Base-by-base conservation (phyloP, 768 basidiomycete species). In the Boletus rubescentipes region DNA sequence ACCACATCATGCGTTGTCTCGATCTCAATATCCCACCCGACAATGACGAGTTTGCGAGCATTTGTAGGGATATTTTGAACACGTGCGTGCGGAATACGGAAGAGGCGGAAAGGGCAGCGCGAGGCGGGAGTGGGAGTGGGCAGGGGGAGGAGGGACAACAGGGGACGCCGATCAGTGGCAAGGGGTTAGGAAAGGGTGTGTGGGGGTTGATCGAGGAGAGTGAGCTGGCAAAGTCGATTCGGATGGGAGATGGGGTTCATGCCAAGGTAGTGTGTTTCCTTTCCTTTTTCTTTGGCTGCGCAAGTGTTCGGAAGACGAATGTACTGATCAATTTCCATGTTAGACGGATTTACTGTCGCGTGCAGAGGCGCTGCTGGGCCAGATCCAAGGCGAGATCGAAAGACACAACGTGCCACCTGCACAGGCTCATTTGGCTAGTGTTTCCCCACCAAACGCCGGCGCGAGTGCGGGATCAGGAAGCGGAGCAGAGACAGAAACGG, bases 81-180 rank as follows among this genome's bases (percentile, higher is more conserved):
- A 83, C 86, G 11, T 99, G 96, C 68, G 85, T 95, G 9, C 77
- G 95, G 53, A 98, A 99, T 61, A 98, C 96, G 0, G 95, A 98
- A 67, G 85, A 88, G 51, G 95, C 89, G 0, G 88, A 87, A 62
- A 67, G 61, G 47, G 64, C 58, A 9, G 58, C 68, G 1, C 41
- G 53, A 2, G 30, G 47, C 1, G n/a, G 34, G 21, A 2, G 1
- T 12, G 51, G 39, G 31, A 38, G 18, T 21, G 60, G 21, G 29
- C 55, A 47, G 18, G 46, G 44, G 5, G 44, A 63, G 7, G 62
- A 62, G 4, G 61, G 57, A 6, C 64, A 61, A 12, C 65, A 67
- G 11, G 60, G 57, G 21, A 60, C 63, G 15, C 61, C 59, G 9
- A 3, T 43, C 41, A 79, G 78, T 54, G 82, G 82, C 5, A 77